phyloP scores from a whole-genome alignment of 805 yeast species.

The Candida anglica region DNA sequence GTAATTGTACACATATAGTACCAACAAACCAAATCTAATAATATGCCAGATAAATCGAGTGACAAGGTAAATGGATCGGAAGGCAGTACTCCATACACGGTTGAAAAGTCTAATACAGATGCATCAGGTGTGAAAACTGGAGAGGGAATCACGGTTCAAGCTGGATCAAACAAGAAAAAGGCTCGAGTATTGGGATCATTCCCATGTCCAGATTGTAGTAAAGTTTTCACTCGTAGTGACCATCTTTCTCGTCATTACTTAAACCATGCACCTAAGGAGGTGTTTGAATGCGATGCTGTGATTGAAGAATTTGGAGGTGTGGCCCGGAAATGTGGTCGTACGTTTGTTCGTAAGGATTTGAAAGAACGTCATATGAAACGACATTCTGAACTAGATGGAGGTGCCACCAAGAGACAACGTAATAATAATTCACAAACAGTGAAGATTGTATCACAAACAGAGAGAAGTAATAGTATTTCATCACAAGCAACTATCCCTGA shows the following conservation, averaged over 20 bases:
- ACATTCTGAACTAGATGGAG: conserved; percentile 14
- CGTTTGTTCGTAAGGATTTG: conserved; percentile 61
- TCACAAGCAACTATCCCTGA: neutral
- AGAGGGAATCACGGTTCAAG: no score
- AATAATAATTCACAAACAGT: neutral
- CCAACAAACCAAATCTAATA: no score
- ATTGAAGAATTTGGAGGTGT: conserved; percentile 36
- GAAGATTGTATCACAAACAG: no score
- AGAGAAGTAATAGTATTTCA: neutral
- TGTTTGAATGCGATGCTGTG: conserved; percentile 52
- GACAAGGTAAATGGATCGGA: no score
- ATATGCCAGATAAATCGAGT: no score
- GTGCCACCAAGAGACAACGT: conserved; percentile 2
- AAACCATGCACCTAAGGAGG: conserved; percentile 51
- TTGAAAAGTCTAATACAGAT: no score
- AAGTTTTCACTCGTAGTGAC: conserved; percentile 57
- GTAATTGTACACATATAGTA: no score
- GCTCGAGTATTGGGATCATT: conserved; percentile 27
- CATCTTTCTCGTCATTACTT: conserved; percentile 62
- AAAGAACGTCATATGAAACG: conserved; percentile 36
- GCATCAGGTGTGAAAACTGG: no score
- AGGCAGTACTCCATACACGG: no score
- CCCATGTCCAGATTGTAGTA: conserved; percentile 44
- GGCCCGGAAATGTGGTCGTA: conserved; percentile 48
- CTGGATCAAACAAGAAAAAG: no score